phyloP scores from a whole-genome alignment of 2,329 filamentous ascomycete species.

The Dothistroma pini region DNA sequence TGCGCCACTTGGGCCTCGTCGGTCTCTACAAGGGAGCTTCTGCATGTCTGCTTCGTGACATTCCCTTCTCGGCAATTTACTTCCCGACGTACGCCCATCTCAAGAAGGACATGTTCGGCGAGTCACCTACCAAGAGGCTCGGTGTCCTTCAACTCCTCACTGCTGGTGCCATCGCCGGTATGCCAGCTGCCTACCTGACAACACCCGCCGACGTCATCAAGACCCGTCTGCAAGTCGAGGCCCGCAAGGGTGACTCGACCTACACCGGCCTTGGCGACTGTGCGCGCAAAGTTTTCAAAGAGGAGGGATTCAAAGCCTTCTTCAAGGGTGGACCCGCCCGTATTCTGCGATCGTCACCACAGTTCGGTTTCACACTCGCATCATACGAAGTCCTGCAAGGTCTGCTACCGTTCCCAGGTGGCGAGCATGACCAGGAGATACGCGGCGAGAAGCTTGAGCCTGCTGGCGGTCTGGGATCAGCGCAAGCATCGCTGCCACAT shows the following conservation, averaged over 20 bases:
- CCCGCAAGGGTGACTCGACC: conserved; percentile 84
- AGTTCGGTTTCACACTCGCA: conserved; percentile 96
- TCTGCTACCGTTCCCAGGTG: conserved; percentile 72
- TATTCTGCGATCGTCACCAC: conserved; percentile 90
- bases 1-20: conserved; percentile 87
- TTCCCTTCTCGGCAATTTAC: conserved; percentile 98
- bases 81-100: conserved; percentile 96
- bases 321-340: conserved; percentile 98
- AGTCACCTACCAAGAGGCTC: conserved; percentile 80
- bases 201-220: conserved; percentile 99
- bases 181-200: conserved; percentile 71
- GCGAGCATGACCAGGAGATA: conserved; percentile 48
- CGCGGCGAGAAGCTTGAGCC: conserved; percentile 49
- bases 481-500: conserved; percentile 61
- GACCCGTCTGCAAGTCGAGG: conserved; percentile 94
- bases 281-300: conserved; percentile 75
- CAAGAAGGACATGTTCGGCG: conserved; percentile 91
- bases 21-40: conserved; percentile 96
- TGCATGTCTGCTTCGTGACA: conserved; percentile 90
- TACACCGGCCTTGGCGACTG: conserved; percentile 88
- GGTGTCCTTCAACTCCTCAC: conserved; percentile 87
- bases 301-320: conserved; percentile 94
- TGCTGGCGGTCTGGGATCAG: conserved; percentile 60
- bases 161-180: conserved; percentile 76
- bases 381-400: conserved; percentile 90